Evolutionary conservation across 2,329 filamentous ascomycete species (phyloP), one percentile per base, ranked within the genome.

Genomic region (Ophiostoma perfectum): DNA sequence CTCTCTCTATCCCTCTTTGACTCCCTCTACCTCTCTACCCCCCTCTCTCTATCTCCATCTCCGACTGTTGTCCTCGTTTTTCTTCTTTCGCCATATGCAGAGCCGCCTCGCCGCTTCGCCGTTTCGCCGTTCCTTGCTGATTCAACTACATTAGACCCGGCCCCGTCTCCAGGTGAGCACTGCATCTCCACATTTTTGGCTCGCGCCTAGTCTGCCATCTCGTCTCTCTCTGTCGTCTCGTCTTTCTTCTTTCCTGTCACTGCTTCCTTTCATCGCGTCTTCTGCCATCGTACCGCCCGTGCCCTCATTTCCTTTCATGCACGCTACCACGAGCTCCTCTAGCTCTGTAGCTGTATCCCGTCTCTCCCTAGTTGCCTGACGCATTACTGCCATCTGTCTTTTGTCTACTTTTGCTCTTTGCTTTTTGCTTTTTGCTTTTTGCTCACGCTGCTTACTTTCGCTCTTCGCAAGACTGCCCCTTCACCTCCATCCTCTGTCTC

Each of bases 281-380:
- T 52, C 49, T 47, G 18, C 8, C 49, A 55, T 27, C 49, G 8
- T 12, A 12, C 45, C n/a, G 45, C 45, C 49, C n/a, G 47, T 52
- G 49, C 12, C 49, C 49, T 55, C 49, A 55, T 55, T 55, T 55
- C 49, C 49, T 55, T 55, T 55, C 14, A 55, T 55, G 49, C 49
- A 55, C 49, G 49, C 27, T 18, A 55, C 49, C 49, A 55, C 49
- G 49, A 18, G 27, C 49, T 55, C 18, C 49, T 9, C n/a, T 55
- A 55, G 49, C 49, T 36, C n/a, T 8, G 5, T 18, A 9, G n/a
- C n/a, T 27, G 18, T 8, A 7, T 27, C 49, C 8, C 18, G 16
- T 49, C 2, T n/a, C 18, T 49, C 16, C n/a, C 16, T 18, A 14
- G 12, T 27, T 27, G 27, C 27, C 27, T 27, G 27, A 27, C 27